Percentiles rank a stretch among this genome's conserved stretches.
Conservation (phyloP, 2,329 filamentous ascomycete species). For the Pseudocercospora fuligena region DNA sequence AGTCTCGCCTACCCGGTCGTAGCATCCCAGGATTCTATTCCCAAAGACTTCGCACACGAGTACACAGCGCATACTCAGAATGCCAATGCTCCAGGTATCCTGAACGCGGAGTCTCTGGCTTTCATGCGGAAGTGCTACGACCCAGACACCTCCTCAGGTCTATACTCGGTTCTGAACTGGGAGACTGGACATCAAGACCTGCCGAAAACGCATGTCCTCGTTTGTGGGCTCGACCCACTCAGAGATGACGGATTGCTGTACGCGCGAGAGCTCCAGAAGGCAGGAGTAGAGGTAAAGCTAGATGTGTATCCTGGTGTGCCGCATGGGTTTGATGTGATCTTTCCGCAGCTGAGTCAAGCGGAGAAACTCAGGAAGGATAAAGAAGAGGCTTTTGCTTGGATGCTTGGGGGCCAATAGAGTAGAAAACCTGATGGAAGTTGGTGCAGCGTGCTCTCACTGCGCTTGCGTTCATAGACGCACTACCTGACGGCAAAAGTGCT, state of each 20-base stretch:
- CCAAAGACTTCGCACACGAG: conserved; percentile 45
- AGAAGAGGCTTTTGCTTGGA: conserved; percentile 39
- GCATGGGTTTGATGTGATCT: conserved; percentile 29
- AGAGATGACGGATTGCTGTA: conserved; percentile 56
- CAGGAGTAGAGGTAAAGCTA: conserved; percentile 48
- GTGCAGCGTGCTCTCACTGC: too few relatives aligned
- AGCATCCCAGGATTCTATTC: conserved; percentile 43
- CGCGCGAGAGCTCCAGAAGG: conserved; percentile 49
- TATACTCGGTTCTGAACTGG: conserved; percentile 12
- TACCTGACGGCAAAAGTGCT: too few relatives aligned
- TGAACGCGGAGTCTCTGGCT: conserved; percentile 47
- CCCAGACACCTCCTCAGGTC: neutral
- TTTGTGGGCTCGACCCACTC: conserved; percentile 54
- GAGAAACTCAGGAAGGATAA: conserved; percentile 34
- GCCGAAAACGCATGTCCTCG: conserved; percentile 51
- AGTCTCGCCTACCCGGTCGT: conserved; percentile 49
- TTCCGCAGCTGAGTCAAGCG: conserved; percentile 36
- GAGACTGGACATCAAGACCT: conserved; percentile 41
- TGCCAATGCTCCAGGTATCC: conserved; percentile 41
- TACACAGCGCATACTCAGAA: conserved; percentile 50
- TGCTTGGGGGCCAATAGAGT: conserved; percentile 21
- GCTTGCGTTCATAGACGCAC: too few relatives aligned
- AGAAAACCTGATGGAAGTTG: too few relatives aligned
- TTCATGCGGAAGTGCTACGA: conserved; percentile 33
- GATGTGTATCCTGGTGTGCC: conserved; percentile 48